Base-by-base conservation (phyloP, 192 early-diverging fungal genomes). In the Backusella psychrophila region DNA sequence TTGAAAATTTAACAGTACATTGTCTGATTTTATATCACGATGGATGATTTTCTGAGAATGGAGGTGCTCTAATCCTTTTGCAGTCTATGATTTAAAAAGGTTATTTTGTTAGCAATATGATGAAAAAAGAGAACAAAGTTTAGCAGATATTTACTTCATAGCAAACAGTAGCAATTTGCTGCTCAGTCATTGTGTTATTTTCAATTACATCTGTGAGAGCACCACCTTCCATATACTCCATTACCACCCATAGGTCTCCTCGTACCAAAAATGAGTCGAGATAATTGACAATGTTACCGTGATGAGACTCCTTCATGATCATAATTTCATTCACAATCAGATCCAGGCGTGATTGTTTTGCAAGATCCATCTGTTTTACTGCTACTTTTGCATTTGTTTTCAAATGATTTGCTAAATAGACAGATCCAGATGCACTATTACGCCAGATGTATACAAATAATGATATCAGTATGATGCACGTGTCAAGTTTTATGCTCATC, bases 351-450 rank as follows among this genome's bases (percentile, higher is more conserved):
- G 96, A 93, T 86, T 98, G 97, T 83, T 94, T 92, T 77, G 95
- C 92, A 69, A 98, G 83, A 74, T 97, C 92, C 95, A 97, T 98
- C 84, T 96, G 95, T 83, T 98, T 98, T 81, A 98, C 96, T 0
- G 96, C 97, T 7, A 97, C 96, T 1, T 87, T 86, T 14, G 88
- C 73, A 4, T 63, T 29, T 33, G 89, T 90, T 33, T 68, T 75
- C 0, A 91, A 80, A 56, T 93, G 91, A 78, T 90, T 90, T 9
- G 96, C 95, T 2, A 91, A 93, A 77, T 90, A 97, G 11, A 98
- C 97, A 33, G 92, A 91, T 52, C 96, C 97, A 66, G 95, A 97
- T 8, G 97, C 96, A 23, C 95, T 93, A 79, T 65, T 65, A 63
- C 35, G 1, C 44, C 19, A 23, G 31, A 36, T n/a, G 15, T 65